Conservation (phyloP, 2,329 filamentous ascomycete species). For the Waltergamsia citrina region DNA sequence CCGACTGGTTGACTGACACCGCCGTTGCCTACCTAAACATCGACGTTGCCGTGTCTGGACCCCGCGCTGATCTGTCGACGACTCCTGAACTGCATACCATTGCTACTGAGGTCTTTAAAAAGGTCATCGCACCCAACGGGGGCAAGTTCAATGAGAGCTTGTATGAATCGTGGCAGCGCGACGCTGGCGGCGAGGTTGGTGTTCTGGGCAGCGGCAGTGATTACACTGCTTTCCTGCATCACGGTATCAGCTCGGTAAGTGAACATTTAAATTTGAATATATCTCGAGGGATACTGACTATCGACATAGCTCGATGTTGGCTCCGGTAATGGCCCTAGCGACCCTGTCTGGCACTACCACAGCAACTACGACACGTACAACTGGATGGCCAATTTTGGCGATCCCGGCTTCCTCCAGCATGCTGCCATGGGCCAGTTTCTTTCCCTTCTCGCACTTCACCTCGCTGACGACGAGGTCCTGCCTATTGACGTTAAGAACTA, state of each 20-base stretch:
- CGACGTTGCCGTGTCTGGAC: conserved; percentile 57
- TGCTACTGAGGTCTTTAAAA: conserved; percentile 48
- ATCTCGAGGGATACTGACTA: conserved; percentile 8
- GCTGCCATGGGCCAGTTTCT: conserved; percentile 41
- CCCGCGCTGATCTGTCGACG: conserved; percentile 43
- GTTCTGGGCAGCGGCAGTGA: conserved; percentile 59
- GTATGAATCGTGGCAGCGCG: conserved; percentile 29
- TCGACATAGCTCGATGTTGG: conserved; percentile 46
- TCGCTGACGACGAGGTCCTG: conserved; percentile 25
- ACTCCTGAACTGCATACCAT: conserved; percentile 61
- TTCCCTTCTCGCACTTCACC: conserved; percentile 25
- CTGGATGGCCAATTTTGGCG: conserved; percentile 76
- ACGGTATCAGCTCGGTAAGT: conserved; percentile 29
- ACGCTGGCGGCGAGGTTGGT: conserved; percentile 24
- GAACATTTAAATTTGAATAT: conserved; percentile 13
- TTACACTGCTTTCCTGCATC: conserved; percentile 58
- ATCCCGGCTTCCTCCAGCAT: conserved; percentile 54
- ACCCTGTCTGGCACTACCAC: conserved; percentile 67
- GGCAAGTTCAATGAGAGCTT: conserved; percentile 34
- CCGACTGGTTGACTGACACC: conserved; percentile 63
- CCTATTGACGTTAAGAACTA: conserved; percentile 31
- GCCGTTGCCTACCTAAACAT: conserved; percentile 75
- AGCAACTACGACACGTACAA: conserved; percentile 76
- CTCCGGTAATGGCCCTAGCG: conserved; percentile 29
- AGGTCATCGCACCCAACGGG: conserved; percentile 50